Conservation (phyloP, 345 rosid genomes). For the Geranium brycei region DNA sequence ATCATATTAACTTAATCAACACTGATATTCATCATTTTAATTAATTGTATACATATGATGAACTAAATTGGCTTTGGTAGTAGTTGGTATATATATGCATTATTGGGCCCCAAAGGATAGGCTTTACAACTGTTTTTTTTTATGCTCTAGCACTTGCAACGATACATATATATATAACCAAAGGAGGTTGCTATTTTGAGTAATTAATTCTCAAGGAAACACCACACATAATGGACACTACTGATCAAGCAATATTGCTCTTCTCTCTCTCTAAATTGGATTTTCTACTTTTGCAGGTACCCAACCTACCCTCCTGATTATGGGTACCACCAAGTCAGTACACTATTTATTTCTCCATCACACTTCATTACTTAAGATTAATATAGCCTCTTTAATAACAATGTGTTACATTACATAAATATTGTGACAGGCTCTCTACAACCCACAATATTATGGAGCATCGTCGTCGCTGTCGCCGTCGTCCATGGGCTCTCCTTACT, state of each 20-base stretch:
- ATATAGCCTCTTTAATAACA: too few relatives aligned
- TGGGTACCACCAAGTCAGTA: slow-evolving; percentile 64
- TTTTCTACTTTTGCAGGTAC: slow-evolving; percentile 4
- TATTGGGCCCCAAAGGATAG: background rate
- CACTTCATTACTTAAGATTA: too few relatives aligned
- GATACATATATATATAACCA: too few relatives aligned
- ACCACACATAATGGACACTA: background rate
- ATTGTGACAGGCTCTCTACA: slow-evolving; percentile 43
- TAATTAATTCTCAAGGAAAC: background rate
- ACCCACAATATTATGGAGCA: slow-evolving; percentile 34
- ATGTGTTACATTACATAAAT: too few relatives aligned
- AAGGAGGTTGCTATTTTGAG: background rate
- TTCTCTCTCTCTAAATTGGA: background rate
- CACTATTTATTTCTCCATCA: slow-evolving; percentile 1
- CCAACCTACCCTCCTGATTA: slow-evolving; percentile 42
- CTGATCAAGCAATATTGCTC: background rate
- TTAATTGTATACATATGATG: too few relatives aligned
- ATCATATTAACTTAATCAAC: too few relatives aligned
- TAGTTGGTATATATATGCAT: background rate
- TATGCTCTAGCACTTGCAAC: background rate
- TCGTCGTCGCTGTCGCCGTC: slow-evolving; percentile 17
- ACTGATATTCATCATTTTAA: too few relatives aligned
- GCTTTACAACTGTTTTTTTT: too few relatives aligned
- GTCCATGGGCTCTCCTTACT: slow-evolving; percentile 34
- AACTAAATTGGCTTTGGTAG: background rate